Conservation (phyloP, 2,329 filamentous ascomycete species). For the Pleurostoma richardsiae region DNA sequence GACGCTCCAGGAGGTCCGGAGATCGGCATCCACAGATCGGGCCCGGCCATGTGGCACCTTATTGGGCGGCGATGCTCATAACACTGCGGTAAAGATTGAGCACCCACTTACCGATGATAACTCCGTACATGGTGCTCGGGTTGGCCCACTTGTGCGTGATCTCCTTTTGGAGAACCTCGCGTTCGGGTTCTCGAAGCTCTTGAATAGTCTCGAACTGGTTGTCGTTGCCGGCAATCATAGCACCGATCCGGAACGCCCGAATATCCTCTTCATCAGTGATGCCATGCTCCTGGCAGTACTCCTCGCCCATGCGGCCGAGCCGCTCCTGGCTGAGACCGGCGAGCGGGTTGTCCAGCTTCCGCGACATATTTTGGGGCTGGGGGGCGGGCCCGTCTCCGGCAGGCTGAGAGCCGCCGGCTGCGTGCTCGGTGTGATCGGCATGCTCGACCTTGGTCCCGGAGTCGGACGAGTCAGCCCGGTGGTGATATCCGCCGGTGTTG, state of each 20-base stretch:
- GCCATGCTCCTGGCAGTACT: slow-evolving; percentile 51
- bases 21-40: too few relatives aligned
- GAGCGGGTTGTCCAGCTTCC: slow-evolving; percentile 35
- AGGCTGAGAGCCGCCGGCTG: neutral
- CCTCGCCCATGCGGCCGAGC: slow-evolving; percentile 49
- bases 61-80: neutral
- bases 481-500: slow-evolving; percentile 4
- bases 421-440: neutral
- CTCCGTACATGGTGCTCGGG: slow-evolving; percentile 58
- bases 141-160: slow-evolving; percentile 65
- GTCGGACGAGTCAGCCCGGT: slow-evolving; percentile 11
- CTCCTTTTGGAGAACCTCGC: slow-evolving; percentile 52
- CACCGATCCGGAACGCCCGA: slow-evolving; percentile 54
- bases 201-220: slow-evolving; percentile 43
- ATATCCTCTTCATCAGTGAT: slow-evolving; percentile 51
- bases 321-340: slow-evolving; percentile 34
- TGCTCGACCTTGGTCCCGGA: slow-evolving; percentile 21
- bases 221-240: slow-evolving; percentile 49
- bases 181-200: slow-evolving; percentile 54
- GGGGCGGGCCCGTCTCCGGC: slow-evolving; percentile 15
- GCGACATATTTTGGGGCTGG: slow-evolving; percentile 26
- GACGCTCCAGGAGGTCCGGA: too few relatives aligned
- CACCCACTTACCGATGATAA: slow-evolving; percentile 45
- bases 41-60: too few relatives aligned
- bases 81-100: neutral